Evolutionary conservation across 108 stramenopile species (phyloP).

Genomic region (Nitzschia palea): DNA sequence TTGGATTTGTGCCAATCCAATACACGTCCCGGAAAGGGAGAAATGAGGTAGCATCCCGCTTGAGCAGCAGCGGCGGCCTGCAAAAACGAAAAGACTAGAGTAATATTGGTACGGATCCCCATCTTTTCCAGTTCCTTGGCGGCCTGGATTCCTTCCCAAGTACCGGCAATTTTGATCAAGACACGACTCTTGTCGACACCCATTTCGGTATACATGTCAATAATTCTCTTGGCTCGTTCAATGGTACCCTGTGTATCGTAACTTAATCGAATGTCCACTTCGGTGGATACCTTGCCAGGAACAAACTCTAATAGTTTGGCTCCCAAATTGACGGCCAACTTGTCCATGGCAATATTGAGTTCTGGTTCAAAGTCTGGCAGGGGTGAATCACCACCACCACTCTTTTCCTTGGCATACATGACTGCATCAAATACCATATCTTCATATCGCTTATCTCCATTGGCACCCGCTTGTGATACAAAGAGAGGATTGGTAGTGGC

Average conservation of each 20-base stretch:
- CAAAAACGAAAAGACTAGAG: constrained; percentile 91
- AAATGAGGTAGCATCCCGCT: constrained; percentile 91
- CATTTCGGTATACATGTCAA: constrained; percentile 87
- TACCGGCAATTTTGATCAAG: constrained; percentile 97
- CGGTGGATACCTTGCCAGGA: constrained; percentile 93
- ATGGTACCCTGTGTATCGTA: constrained; percentile 90
- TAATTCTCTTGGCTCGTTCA: constrained; percentile 84
- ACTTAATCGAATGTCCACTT: constrained; percentile 95
- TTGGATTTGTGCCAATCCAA: constrained; percentile 93
- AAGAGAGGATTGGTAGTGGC: constrained; percentile 94
- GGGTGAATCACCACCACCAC: constrained; percentile 54
- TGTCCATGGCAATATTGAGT: constrained; percentile 86
- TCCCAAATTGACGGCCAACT: constrained; percentile 94
- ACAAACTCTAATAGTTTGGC: constrained; percentile 81
- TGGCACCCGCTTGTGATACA: constrained; percentile 78
- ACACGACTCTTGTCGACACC: constrained; percentile 83
- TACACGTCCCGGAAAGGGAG: constrained; percentile 97
- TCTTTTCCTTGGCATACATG: constrained; percentile 64
- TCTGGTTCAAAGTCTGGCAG: constrained; percentile 45
- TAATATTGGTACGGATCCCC: constrained; percentile 95
- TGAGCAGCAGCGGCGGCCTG: constrained; percentile 97
- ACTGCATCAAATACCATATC: constrained; percentile 80
- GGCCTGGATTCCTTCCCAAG: constrained; percentile 98
- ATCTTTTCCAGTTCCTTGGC: constrained; percentile 89
- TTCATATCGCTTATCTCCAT: constrained; percentile 76